Conservation (phyloP, 2,329 filamentous ascomycete genomes). For the Aspergillus latus region DNA sequence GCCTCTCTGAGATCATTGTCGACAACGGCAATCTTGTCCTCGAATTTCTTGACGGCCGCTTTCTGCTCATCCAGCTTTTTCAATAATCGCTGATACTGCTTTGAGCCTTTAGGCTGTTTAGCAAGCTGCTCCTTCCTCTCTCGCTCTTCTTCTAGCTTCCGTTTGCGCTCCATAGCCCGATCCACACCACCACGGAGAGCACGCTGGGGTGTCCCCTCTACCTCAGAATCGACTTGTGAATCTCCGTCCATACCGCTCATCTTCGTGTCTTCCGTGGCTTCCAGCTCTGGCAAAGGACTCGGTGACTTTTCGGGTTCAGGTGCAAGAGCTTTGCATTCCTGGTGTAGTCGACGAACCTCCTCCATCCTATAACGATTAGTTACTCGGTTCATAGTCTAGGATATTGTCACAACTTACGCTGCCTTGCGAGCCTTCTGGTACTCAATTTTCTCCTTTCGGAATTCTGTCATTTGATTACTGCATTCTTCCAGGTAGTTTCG, state of each 20-base stretch:
- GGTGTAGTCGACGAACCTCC: slow-evolving; percentile 48
- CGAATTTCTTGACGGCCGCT: slow-evolving; percentile 73
- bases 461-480: slow-evolving; percentile 88
- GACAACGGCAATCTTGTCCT: slow-evolving; percentile 78
- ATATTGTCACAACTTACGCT: slow-evolving; percentile 46
- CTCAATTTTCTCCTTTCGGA: slow-evolving; percentile 94
- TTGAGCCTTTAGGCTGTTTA: slow-evolving; percentile 73
- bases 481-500: slow-evolving; percentile 89
- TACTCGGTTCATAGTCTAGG: background rate
- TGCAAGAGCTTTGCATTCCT: slow-evolving; percentile 49
- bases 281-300: slow-evolving; percentile 45
- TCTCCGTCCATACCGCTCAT: slow-evolving; percentile 58
- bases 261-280: slow-evolving; percentile 40
- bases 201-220: slow-evolving; percentile 61
- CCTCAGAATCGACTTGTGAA: slow-evolving; percentile 67
- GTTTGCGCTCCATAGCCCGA: slow-evolving; percentile 72
- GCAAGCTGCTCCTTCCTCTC: slow-evolving; percentile 67
- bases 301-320: slow-evolving; percentile 48
- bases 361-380: slow-evolving; percentile 33
- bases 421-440: slow-evolving; percentile 75
- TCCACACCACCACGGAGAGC: slow-evolving; percentile 64
- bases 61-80: slow-evolving; percentile 90
- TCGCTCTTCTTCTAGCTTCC: slow-evolving; percentile 69
- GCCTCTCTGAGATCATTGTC: slow-evolving; percentile 93
- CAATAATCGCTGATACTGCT: slow-evolving; percentile 82